A percentile compares a stretch with the other conserved stretches of the same genome.
Conservation (phyloP, 768 basidiomycete genomes). For the Rhodotorula toruloides region DNA sequence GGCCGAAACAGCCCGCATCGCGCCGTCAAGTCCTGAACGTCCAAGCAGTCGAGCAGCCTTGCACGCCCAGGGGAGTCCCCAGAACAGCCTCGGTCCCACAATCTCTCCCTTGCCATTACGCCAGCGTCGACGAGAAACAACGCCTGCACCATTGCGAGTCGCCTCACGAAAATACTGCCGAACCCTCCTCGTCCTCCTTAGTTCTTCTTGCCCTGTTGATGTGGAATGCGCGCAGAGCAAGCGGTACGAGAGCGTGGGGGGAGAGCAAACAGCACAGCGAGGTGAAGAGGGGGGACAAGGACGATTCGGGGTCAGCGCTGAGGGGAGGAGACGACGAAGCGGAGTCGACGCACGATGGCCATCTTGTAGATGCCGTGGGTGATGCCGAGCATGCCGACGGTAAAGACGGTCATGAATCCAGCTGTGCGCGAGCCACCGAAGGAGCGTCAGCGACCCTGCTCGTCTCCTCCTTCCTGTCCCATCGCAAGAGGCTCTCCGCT, state of each 20-base stretch:
- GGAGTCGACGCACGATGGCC: conserved; percentile 14
- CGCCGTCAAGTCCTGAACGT: too few species aligned
- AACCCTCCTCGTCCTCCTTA: conserved; percentile 1
- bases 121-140: too few species aligned
- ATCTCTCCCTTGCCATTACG: neutral
- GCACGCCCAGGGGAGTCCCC: too few species aligned
- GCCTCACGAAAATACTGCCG: too few species aligned
- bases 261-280: neutral
- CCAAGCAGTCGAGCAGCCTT: too few species aligned
- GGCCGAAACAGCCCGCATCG: too few species aligned
- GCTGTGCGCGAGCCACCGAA: neutral
- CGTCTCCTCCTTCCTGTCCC: too few species aligned
- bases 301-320: neutral
- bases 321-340: too few species aligned
- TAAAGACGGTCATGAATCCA: conserved; percentile 34
- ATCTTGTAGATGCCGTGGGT: conserved; percentile 27
- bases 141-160: too few species aligned
- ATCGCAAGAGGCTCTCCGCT: too few species aligned
- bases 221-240: neutral
- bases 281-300: neutral
- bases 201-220: conserved; percentile 26
- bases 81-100: too few species aligned
- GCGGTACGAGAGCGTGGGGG: too few species aligned
- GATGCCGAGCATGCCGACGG: conserved; percentile 28
- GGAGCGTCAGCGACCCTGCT: neutral